Evolutionary conservation across 2,329 filamentous ascomycete genomes (phyloP).

Genomic region (Colletotrichum scovillei): DNA sequence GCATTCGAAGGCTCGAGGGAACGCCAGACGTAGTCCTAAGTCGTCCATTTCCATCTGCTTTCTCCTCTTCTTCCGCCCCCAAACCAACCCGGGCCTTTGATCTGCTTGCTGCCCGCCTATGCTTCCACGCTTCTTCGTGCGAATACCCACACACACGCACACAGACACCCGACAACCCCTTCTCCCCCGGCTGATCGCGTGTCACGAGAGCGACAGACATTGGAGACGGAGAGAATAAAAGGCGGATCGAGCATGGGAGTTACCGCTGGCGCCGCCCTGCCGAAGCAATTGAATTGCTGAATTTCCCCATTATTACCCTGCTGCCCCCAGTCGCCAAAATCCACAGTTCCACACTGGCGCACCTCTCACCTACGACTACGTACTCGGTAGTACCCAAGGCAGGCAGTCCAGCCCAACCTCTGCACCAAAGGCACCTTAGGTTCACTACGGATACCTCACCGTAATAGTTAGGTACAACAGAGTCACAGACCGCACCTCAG

Average conservation of each 20-base stretch:
- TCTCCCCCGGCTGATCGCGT: constrained; percentile 25
- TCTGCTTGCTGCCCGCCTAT: constrained; percentile 14
- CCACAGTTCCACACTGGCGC: not conserved
- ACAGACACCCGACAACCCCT: not conserved
- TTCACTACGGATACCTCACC: not conserved
- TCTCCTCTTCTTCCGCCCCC: not conserved
- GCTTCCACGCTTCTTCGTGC: no score
- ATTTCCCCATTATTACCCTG: not conserved
- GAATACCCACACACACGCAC: not conserved
- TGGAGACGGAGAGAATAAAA: constrained; percentile 1
- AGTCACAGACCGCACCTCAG: not conserved
- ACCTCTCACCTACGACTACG: no score
- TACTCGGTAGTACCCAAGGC: not conserved
- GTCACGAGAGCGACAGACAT: constrained; percentile 26
- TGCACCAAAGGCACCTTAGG: not conserved
- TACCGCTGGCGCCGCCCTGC: not conserved
- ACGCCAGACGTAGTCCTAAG: not conserved
- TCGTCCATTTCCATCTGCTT: not conserved
- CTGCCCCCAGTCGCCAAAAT: not conserved
- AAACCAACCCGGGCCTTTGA: constrained; percentile 7
- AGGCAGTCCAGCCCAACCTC: constrained; percentile 25
- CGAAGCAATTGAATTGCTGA: constrained; percentile 2
- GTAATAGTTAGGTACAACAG: no score
- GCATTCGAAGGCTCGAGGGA: not conserved
- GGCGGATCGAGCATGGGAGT: constrained; percentile 5